Base-by-base conservation (phyloP, 768 basidiomycete species). In the Roridomyces roridus region DNA sequence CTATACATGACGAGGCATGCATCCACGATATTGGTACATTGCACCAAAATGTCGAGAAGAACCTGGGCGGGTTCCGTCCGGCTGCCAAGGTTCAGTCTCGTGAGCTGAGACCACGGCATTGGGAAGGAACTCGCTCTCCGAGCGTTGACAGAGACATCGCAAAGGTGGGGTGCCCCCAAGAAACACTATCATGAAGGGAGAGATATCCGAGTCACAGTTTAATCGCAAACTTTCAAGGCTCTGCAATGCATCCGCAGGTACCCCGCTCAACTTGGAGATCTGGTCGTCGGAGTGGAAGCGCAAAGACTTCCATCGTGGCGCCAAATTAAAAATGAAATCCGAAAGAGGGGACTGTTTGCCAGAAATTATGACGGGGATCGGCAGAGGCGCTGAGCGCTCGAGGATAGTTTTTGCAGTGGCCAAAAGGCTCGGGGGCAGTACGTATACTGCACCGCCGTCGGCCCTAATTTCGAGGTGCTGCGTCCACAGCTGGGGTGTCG, bases 21-120 rank as follows among this genome's bases (percentile, higher is more conserved):
- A n/a, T n/a, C n/a, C n/a, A n/a, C n/a, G n/a, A n/a, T n/a, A n/a
- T 47, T 48, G 9, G 17, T 28, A 23, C 57, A 59, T 36, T 54
- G 57, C 24, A 48, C 1, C 0, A 59, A 28, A 14, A 49, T 43
- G 10, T 49, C 42, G 31, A 59, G 45, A 35, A 37, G 49, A 4
- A 23, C 15, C 17, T 41, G 51, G 41, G 23, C 10, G 11, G 45
- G 34, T 2, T 37, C 8, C n/a, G 35, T 21, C n/a, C n/a, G n/a
- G n/a, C n/a, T 21, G 5, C 3, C 14, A 54, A 4, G n/a, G n/a
- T 11, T 28, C 17, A 59, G 28, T 23, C 43, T 12, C 0, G 41
- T 53, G 46, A 59, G 51, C 28, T 59, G 57, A 11, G 46, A 26
- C 57, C 57, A 59, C 6, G 51, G 57, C 40, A 48, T 40, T 10